A percentile compares a stretch with the other conserved stretches of the same genome.
phyloP scores from a whole-genome alignment of 306 rosid species.

The Begonia fuchsioides region DNA sequence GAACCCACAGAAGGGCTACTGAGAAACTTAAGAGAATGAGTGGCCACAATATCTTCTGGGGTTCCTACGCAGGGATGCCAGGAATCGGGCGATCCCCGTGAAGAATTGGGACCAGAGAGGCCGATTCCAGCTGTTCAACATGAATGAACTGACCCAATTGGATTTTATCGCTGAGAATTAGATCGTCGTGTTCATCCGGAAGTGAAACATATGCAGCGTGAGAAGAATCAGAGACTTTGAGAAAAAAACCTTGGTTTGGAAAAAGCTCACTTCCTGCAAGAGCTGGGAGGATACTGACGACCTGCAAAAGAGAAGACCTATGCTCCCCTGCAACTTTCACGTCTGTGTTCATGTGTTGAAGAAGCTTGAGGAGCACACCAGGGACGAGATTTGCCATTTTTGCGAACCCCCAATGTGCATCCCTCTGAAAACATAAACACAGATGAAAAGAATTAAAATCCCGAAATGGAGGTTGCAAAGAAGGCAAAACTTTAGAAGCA shows the following conservation, averaged over 20 bases:
- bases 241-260: constrained; percentile 81
- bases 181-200: constrained; percentile 88
- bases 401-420: constrained; percentile 47
- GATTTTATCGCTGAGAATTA: constrained; percentile 92
- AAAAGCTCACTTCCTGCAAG: constrained; percentile 83
- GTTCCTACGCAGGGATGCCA: constrained; percentile 89
- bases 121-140: constrained; percentile 75
- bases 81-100: constrained; percentile 88
- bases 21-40: constrained; percentile 64
- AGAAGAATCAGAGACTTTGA: constrained; percentile 91
- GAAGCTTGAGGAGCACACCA: constrained; percentile 82
- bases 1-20: constrained; percentile 22
- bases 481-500: constrained; percentile 9
- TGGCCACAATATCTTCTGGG: constrained; percentile 91
- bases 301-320: constrained; percentile 80
- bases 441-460: constrained; percentile 8
- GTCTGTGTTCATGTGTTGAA: constrained; percentile 95
- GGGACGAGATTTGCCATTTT: constrained; percentile 96
- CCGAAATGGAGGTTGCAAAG: constrained; percentile 1
- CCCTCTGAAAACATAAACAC: constrained; percentile 19
- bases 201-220: constrained; percentile 93
- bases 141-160: constrained; percentile 90
- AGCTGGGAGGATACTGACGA: constrained; percentile 93
- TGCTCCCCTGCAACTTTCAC: constrained; percentile 87
- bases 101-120: constrained; percentile 86